Evolutionary conservation across 176 grass and related monocot genomes (phyloP).

Genomic region (Oryza meyeriana): DNA sequence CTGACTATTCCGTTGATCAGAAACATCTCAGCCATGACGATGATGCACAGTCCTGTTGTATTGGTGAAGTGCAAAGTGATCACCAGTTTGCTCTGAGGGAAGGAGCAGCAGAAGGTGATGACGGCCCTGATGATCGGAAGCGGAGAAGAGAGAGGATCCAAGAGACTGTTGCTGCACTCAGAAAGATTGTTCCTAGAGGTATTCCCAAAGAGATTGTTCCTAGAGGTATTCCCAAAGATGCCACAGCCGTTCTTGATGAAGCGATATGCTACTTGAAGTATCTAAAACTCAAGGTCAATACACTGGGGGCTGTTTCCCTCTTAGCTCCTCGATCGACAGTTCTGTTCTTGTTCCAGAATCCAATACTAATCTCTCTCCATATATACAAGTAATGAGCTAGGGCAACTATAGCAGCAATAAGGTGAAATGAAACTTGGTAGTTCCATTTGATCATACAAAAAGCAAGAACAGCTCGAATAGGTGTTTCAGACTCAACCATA

Average conservation of each 20-base stretch:
- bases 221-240: constrained; percentile 64
- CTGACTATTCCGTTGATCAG: constrained; percentile 35
- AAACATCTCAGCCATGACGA: constrained; percentile 39
- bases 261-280: constrained; percentile 89
- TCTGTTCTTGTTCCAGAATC: neutral
- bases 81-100: constrained; percentile 30
- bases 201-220: too few species aligned
- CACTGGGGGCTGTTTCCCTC: constrained; percentile 52
- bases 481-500: too few species aligned
- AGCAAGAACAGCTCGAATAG: too few species aligned
- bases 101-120: constrained; percentile 37
- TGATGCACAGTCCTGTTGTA: constrained; percentile 61
- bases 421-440: neutral
- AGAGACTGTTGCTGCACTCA: constrained; percentile 74
- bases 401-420: constrained; percentile 19
- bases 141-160: constrained; percentile 76
- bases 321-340: neutral
- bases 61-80: constrained; percentile 51
- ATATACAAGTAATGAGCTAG: constrained; percentile 2
- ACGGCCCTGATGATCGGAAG: constrained; percentile 37
- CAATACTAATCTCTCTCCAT: neutral
- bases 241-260: constrained; percentile 81
- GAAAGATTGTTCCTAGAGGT: constrained; percentile 85
- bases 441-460: neutral
- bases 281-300: constrained; percentile 84